phyloP scores from a whole-genome alignment of 371 early-diverging fungal species.

The Mucor velutinosus region DNA sequence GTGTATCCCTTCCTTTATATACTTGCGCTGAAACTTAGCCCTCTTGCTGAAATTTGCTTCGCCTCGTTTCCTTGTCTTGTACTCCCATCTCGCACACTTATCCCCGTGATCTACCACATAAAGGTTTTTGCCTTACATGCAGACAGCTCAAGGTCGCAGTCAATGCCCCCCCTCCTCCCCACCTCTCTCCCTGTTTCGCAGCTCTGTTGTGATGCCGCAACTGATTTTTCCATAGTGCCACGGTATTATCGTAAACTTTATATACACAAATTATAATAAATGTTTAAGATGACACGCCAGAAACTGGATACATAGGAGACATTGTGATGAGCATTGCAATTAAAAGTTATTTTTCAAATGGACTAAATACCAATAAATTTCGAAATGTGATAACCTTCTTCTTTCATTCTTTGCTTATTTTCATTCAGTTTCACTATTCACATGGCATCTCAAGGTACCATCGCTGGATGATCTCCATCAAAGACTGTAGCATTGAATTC shows the following conservation, averaged over 20 bases:
- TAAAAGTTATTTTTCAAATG: constrained; percentile 2
- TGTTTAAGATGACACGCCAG: neutral
- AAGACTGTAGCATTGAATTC: neutral
- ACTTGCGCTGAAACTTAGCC: neutral
- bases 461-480: neutral
- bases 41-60: constrained; percentile 1
- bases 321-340: neutral
- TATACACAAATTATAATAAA: neutral
- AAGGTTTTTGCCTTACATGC: neutral
- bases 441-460: constrained; percentile 13
- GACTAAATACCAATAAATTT: constrained; percentile 2
- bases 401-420: neutral
- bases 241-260: no score
- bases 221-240: neutral
- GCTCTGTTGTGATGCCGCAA: no score
- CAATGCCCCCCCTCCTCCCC: neutral
- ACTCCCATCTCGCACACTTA: neutral
- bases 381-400: neutral
- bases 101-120: neutral
- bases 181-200: no score
- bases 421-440: neutral
- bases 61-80: constrained; percentile 2
- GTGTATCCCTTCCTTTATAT: constrained; percentile 1
- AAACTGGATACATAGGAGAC: neutral
- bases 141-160: neutral